These are phyloP conservation scores for Murraya koenigii DNA, from an alignment of 345 rosid genomes.

Conservation along the genomic window DNA sequence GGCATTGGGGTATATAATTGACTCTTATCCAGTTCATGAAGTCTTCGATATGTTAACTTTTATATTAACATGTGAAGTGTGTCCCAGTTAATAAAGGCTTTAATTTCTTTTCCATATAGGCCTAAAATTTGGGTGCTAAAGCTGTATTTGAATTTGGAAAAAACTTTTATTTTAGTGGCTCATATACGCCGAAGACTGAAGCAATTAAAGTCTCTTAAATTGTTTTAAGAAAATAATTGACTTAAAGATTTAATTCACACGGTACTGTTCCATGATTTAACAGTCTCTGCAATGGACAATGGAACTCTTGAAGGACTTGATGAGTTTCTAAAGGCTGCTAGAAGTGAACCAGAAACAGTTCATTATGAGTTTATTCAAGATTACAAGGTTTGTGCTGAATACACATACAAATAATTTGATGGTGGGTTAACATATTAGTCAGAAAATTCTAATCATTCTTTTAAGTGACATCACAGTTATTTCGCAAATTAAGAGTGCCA, in stretches of 20 bases:
- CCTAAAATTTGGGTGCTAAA: background rate
- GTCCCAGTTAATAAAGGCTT: no score
- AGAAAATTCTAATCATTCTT: no score
- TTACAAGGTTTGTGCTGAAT: slow-evolving; percentile 97
- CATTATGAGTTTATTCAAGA: slow-evolving; percentile 99
- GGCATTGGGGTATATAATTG: no score
- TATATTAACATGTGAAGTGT: no score
- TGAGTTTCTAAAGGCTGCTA: slow-evolving; percentile 87
- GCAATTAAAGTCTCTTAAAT: background rate
- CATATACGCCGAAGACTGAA: background rate
- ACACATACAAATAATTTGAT: no score
- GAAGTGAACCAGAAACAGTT: slow-evolving; percentile 88
- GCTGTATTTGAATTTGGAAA: background rate
- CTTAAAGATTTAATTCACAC: no score
- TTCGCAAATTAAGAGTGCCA: no score
- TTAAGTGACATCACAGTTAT: no score
- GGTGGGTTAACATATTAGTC: no score
- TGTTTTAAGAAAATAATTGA: background rate
- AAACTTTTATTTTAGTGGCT: background rate
- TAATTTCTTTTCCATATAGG: no score
- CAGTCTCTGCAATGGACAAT: slow-evolving; percentile 69
- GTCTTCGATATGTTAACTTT: no score
- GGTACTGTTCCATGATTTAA: background rate
- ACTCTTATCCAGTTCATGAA: no score
- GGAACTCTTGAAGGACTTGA: slow-evolving; percentile 95